A percentile compares a stretch with the other conserved stretches of the same genome.
Conservation (phyloP, 148 eudicot genomes). For the Mesembryanthemum crystallinum region DNA sequence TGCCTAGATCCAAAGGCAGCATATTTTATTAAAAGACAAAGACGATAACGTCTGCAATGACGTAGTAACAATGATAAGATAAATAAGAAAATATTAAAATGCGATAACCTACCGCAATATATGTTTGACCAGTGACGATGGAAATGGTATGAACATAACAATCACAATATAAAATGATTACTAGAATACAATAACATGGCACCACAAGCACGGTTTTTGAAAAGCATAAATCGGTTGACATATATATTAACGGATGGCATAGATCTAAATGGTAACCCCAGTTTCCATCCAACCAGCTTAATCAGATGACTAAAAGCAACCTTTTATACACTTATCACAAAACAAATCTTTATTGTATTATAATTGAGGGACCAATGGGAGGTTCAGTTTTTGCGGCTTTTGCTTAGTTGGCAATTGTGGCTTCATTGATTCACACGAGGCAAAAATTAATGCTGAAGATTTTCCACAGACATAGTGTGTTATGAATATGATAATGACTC, state of each 20-base stretch:
- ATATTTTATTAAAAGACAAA: not conserved
- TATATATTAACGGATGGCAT: constrained; percentile 4
- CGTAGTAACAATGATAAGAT: constrained; percentile 1
- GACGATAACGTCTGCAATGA: constrained; percentile 10
- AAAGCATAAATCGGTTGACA: constrained; percentile 1
- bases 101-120: not conserved
- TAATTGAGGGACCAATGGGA: not conserved
- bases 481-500: not conserved
- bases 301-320: constrained; percentile 14
- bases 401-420: constrained; percentile 12
- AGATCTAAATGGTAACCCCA: constrained; percentile 15
- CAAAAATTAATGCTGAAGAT: not conserved
- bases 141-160: not conserved
- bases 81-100: not conserved
- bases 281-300: constrained; percentile 17
- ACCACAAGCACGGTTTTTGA: not conserved
- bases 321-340: not conserved
- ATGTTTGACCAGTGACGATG: constrained; percentile 4
- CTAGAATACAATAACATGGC: constrained; percentile 2
- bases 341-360: not conserved
- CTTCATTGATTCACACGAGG: constrained; percentile 4
- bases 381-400: not conserved
- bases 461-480: constrained; percentile 12
- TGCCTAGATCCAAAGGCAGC: not conserved
- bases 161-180: not conserved